Conservation (phyloP, 345 rosid genomes). For the Mercurialis annua region DNA sequence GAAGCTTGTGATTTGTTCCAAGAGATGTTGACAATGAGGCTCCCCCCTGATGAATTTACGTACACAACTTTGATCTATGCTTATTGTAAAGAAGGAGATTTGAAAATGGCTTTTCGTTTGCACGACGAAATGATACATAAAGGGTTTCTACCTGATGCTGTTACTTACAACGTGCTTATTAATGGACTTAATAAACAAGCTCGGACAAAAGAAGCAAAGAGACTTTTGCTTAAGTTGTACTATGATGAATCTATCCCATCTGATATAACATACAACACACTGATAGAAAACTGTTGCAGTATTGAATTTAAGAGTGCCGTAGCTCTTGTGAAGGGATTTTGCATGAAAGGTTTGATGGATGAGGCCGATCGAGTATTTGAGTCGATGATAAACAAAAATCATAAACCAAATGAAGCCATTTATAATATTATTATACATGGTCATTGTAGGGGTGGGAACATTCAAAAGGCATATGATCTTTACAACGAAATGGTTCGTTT, state of each 20-base stretch:
- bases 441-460: constrained; percentile 60
- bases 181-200: constrained; percentile 86
- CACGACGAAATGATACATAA: constrained; percentile 76
- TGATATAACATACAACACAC: constrained; percentile 57
- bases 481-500: constrained; percentile 61
- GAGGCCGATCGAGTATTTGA: constrained; percentile 76
- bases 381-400: constrained; percentile 61
- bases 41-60: constrained; percentile 64
- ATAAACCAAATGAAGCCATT: constrained; percentile 59
- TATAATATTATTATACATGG: constrained; percentile 83
- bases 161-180: constrained; percentile 80
- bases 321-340: constrained; percentile 80
- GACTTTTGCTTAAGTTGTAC: constrained; percentile 74
- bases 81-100: constrained; percentile 61
- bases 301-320: constrained; percentile 57
- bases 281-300: constrained; percentile 64
- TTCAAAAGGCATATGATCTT: constrained; percentile 53
- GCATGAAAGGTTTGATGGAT: constrained; percentile 84
- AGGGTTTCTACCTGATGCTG: constrained; percentile 78
- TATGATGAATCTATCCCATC: constrained; percentile 70
- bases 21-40: constrained; percentile 54
- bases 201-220: constrained; percentile 76
- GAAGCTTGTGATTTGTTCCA: constrained; percentile 74
- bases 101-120: constrained; percentile 52
- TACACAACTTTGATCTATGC: constrained; percentile 77